Evolutionary conservation across 2,329 filamentous ascomycete genomes (phyloP).

Genomic region (Teratosphaeria zuluensis): DNA sequence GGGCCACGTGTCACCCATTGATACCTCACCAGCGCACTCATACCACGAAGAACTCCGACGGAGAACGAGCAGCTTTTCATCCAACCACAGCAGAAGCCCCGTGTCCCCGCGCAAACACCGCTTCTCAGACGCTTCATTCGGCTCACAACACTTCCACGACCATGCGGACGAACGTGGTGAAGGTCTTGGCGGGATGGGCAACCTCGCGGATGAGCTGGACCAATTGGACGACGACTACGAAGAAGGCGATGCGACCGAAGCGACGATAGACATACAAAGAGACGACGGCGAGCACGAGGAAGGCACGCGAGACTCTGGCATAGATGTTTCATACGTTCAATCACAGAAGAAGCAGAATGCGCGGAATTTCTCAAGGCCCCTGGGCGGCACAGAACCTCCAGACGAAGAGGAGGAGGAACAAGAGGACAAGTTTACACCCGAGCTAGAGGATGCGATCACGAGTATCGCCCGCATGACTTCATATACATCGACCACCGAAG

Average conservation of each 20-base stretch:
- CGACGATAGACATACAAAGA: conserved; percentile 9
- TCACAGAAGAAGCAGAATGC: conserved; percentile 12
- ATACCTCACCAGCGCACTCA: conserved; percentile 30
- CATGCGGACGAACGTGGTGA: conserved; percentile 24
- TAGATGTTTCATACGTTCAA: conserved; percentile 30
- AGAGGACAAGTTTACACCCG: conserved; percentile 46
- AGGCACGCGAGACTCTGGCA: conserved; percentile 36
- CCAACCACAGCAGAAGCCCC: conserved; percentile 33
- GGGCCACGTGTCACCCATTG: conserved; percentile 33
- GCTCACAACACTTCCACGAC: conserved; percentile 30
- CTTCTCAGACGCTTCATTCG: conserved; percentile 24
- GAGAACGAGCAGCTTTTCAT: conserved; percentile 33
- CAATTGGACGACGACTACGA: conserved; percentile 22
- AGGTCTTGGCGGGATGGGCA: conserved; percentile 45
- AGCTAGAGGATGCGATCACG: conserved; percentile 27
- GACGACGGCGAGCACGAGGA: conserved; percentile 23
- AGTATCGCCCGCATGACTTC: conserved; percentile 25
- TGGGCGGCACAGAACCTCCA: conserved; percentile 13
- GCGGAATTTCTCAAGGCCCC: conserved; percentile 25
- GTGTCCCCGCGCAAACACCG: conserved; percentile 31
- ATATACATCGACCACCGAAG: conserved; percentile 19
- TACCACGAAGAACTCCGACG: conserved; percentile 20
- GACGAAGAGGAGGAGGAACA: conserved; percentile 12
- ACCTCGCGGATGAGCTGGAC: conserved; percentile 71
- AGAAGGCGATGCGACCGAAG: conserved; percentile 18